Percentiles rank a stretch among this genome's conserved stretches.
Evolutionary conservation across 768 basidiomycete genomes (phyloP).

Genomic region (Paxillus involutus): DNA sequence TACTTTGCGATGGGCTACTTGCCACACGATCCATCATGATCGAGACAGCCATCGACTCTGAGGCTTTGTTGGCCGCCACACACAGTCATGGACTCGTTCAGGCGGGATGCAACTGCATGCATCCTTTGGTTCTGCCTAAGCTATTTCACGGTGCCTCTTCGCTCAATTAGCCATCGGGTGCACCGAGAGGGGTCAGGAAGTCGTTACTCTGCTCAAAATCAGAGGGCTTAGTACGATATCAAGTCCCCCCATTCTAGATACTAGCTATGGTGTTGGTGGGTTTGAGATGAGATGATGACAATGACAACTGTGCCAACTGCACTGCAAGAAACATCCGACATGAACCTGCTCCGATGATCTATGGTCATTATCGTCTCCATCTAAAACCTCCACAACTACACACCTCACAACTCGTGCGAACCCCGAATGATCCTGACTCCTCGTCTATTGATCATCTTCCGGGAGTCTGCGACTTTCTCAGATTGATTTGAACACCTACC

Average conservation of each 20-base stretch:
- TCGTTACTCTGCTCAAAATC: too few relatives aligned
- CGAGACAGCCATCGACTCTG: not conserved
- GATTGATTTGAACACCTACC: too few relatives aligned
- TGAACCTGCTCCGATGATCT: not conserved
- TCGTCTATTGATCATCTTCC: too few relatives aligned
- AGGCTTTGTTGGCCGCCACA: not conserved
- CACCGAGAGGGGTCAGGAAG: too few relatives aligned
- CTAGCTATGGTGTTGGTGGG: not conserved
- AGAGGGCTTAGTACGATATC: too few relatives aligned
- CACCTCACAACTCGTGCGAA: not conserved
- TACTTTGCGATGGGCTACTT: not conserved
- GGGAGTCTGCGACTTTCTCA: too few relatives aligned
- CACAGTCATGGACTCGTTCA: too few relatives aligned
- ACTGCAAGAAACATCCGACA: too few relatives aligned
- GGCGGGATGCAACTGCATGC: not conserved
- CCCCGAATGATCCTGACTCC: not conserved
- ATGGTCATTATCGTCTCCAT: not conserved
- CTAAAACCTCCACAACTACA: slow-evolving; percentile 14
- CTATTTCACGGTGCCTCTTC: too few relatives aligned
- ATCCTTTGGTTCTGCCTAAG: not conserved
- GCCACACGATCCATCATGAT: not conserved
- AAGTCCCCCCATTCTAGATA: too few relatives aligned
- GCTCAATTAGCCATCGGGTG: too few relatives aligned
- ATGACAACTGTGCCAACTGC: too few relatives aligned
- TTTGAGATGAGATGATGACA: not conserved